A percentile compares a stretch with the other conserved stretches of the same genome.
Evolutionary conservation across 2,329 filamentous ascomycete genomes (phyloP).

Genomic region (Pseudopyricularia cyperi): DNA sequence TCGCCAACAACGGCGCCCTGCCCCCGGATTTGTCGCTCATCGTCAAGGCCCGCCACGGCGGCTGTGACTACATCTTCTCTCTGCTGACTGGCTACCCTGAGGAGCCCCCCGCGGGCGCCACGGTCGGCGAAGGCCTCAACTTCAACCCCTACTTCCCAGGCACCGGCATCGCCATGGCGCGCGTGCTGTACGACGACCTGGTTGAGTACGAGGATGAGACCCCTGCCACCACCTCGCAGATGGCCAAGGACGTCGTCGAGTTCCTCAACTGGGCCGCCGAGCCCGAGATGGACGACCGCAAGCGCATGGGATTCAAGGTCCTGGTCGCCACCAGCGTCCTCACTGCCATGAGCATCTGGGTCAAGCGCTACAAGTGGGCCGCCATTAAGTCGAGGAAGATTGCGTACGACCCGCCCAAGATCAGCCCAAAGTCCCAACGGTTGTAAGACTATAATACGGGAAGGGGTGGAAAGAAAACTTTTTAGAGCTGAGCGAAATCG

Average conservation of each 20-base stretch:
- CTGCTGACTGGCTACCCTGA: constrained; percentile 96
- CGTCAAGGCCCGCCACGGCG: constrained; percentile 93
- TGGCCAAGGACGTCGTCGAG: constrained; percentile 98
- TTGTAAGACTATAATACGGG: constrained; percentile 13
- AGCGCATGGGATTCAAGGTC: constrained; percentile 99
- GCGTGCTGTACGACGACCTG: constrained; percentile 92
- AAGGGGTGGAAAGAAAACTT: not conserved
- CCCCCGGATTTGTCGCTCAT: constrained; percentile 97
- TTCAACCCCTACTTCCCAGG: constrained; percentile 99
- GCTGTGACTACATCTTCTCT: constrained; percentile 97
- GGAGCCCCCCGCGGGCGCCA: constrained; percentile 80
- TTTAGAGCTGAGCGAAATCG: not conserved
- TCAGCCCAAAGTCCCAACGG: constrained; percentile 7
- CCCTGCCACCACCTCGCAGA: constrained; percentile 88
- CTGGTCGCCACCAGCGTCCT: constrained; percentile 67
- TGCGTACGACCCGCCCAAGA: constrained; percentile 65
- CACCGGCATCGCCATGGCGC: constrained; percentile 96
- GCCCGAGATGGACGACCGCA: constrained; percentile 98
- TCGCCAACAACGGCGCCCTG: constrained; percentile 95
- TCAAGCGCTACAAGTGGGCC: constrained; percentile 99
- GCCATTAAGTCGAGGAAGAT: constrained; percentile 93
- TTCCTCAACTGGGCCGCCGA: constrained; percentile 99
- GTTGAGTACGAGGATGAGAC: constrained; percentile 98
- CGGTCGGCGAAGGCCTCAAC: constrained; percentile 82
- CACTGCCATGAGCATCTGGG: constrained; percentile 83